Evolutionary conservation across 257 asterid genomes (phyloP).

Genomic region (Scutellaria barbata): DNA sequence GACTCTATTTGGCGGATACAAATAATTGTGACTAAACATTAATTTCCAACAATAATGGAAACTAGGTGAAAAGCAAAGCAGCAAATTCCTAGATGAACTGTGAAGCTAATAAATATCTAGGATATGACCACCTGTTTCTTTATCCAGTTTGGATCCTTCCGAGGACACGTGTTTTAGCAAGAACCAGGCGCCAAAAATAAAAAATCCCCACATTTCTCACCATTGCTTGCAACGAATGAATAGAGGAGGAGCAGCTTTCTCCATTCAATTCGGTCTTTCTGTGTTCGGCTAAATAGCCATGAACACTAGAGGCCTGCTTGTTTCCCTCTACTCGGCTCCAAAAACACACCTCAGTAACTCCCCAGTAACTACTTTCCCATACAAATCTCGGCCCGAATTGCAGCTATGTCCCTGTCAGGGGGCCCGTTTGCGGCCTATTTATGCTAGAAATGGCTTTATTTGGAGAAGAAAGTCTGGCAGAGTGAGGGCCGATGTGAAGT

Average conservation of each 20-base stretch:
- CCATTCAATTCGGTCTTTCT: not conserved
- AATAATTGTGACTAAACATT: too few relatives aligned
- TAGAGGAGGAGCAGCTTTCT: not conserved
- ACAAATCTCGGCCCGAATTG: conserved; percentile 26
- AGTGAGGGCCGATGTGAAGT: conserved; percentile 65
- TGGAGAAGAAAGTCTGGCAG: conserved; percentile 45
- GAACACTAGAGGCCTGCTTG: conserved; percentile 67
- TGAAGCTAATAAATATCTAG: too few relatives aligned
- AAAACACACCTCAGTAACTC: conserved; percentile 36
- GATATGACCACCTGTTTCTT: not conserved
- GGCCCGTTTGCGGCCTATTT: not conserved
- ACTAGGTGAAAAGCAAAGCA: too few relatives aligned
- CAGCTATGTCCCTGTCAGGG: conserved; percentile 35
- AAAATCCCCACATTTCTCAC: not conserved
- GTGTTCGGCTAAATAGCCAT: conserved; percentile 50
- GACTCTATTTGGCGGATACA: too few relatives aligned
- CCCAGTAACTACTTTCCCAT: conserved; percentile 20
- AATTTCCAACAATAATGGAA: too few relatives aligned
- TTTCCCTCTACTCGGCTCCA: conserved; percentile 61
- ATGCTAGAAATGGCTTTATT: conserved; percentile 31
- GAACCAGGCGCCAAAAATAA: conserved; percentile 19
- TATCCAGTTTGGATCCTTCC: conserved; percentile 25
- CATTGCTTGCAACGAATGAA: conserved; percentile 24
- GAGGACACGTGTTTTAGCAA: conserved; percentile 34
- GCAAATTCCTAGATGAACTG: too few relatives aligned